A percentile compares a stretch with the other conserved stretches of the same genome.
phyloP scores from a whole-genome alignment of 495 filamentous ascomycete genomes.

The Podospora bellae-mahoneyi region DNA sequence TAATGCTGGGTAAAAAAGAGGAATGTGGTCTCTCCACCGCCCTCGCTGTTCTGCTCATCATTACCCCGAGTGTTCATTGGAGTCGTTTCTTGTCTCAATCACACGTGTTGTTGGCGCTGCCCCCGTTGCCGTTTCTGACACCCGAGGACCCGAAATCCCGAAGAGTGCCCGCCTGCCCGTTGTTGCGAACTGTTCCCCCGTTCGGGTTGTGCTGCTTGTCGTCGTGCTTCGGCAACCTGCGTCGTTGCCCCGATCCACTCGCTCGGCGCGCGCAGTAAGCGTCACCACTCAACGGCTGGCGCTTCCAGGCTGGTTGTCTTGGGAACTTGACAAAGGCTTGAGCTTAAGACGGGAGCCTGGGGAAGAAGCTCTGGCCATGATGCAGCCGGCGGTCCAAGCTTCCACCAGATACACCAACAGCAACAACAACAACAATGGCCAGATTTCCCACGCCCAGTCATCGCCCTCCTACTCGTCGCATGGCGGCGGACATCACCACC shows the following conservation, averaged over 20 bases:
- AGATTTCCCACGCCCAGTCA: constrained; percentile 21
- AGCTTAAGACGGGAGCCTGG: not conserved
- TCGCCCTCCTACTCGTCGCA: constrained; percentile 15
- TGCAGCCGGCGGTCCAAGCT: constrained; percentile 29
- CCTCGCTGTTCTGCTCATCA: constrained; percentile 42
- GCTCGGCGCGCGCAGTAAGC: not conserved
- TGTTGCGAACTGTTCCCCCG: not conserved
- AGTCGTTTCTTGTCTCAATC: not conserved
- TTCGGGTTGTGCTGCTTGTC: not conserved
- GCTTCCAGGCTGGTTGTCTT: not conserved
- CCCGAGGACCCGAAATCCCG: not conserved
- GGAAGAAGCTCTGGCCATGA: constrained; percentile 20
- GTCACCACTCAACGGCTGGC: not conserved
- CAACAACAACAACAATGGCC: constrained; percentile 15
- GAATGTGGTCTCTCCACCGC: not conserved
- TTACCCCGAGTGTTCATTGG: constrained; percentile 40
- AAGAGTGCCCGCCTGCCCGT: not conserved
- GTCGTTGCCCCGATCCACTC: not conserved
- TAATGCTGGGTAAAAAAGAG: not conserved
- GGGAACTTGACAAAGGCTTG: not conserved
- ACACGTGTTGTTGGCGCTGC: not conserved
- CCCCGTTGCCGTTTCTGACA: not conserved
- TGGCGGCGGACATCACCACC: constrained; percentile 9
- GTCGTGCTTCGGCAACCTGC: not conserved
- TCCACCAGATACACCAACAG: constrained; percentile 4